A percentile compares a stretch with the other conserved stretches of the same genome.
phyloP scores from a whole-genome alignment of 176 grass and related monocot genomes.

The Juncus effusus region DNA sequence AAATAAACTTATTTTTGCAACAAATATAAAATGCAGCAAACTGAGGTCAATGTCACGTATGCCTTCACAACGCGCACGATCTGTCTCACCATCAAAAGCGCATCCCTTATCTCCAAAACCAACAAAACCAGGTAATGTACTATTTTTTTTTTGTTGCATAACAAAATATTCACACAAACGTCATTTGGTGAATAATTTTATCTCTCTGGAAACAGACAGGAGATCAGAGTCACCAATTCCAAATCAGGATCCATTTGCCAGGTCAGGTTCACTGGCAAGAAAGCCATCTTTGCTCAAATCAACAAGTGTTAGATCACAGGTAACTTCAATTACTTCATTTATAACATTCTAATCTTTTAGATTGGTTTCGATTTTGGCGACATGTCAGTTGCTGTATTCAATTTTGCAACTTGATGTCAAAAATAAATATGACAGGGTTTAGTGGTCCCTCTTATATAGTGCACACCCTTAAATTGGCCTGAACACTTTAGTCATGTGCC shows the following conservation, averaged over 20 bases:
- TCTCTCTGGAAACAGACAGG: constrained; percentile 40
- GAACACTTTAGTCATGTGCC: not conserved
- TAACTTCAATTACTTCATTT: constrained; percentile 24
- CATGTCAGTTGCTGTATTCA: not conserved
- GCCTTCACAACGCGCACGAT: constrained; percentile 58
- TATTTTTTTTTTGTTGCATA: not conserved
- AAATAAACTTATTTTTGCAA: not conserved
- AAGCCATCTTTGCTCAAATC: constrained; percentile 76
- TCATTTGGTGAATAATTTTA: not conserved
- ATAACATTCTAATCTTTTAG: not conserved
- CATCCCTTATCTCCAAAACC: constrained; percentile 29
- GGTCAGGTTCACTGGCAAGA: constrained; percentile 53
- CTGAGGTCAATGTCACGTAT: constrained; percentile 38
- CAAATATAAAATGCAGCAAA: constrained; percentile 47
- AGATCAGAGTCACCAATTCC: constrained; percentile 46
- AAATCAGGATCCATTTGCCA: constrained; percentile 34
- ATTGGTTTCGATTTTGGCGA: not conserved
- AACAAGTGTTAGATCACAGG: constrained; percentile 64
- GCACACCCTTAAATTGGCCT: too few species aligned
- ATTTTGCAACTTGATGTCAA: not conserved
- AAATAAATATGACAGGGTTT: too few species aligned
- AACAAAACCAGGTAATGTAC: constrained; percentile 5
- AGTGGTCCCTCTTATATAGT: too few species aligned
- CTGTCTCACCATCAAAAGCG: constrained; percentile 49
- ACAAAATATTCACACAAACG: constrained; percentile 4